Evolutionary conservation across 2,329 filamentous ascomycete genomes (phyloP), one percentile per base, ranked within the genome.

Genomic region (Amauroascus niger): DNA sequence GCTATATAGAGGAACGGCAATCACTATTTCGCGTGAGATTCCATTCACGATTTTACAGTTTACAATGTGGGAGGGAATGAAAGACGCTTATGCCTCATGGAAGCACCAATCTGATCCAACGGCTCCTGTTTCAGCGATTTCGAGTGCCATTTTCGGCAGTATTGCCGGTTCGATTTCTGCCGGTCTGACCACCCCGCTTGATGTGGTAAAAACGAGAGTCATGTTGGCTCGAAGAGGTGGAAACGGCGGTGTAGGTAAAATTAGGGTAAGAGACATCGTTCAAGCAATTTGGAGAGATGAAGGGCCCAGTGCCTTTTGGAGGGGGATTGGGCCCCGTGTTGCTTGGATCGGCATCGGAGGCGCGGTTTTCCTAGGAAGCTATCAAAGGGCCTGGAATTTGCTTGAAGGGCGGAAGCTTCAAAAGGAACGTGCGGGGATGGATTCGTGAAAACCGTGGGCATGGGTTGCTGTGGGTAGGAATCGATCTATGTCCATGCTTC

Each of bases 1-100:
- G 71, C 71, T 98, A 53, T 98, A 98, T 70, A 79, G 93, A 33
- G 93, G 94, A 1, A 95, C 89, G 79, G 80, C 82, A 16, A 89
- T 97, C 62, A 98, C 93, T 1, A 84, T 98, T 50, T 85, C 96
- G 73, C 82, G 93, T 55, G 93, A 98, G 75, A 90, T 98, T 57
- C 93, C 93, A 3, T 98, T 98, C 65, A 97, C 94, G 2, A 84
- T 96, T 8, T 86, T 98, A 58, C 93, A 98, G 71, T 98, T 98
- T 68, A 93, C 93, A 44, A 78, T 98, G 58, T 98, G 93, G 93
- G 93, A 98, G 72, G 82, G 79, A 3, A 80, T 97, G 78, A 97
- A 96, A 77, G 76, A 67, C 35, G 60, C 64, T 1, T 75, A 74
- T 61, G 65, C 65, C 3, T 63, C 64, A 35, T 67, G 67, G 20